Evolutionary conservation across 495 filamentous ascomycete genomes (phyloP).

Genomic region (Aspergillus biplanus): DNA sequence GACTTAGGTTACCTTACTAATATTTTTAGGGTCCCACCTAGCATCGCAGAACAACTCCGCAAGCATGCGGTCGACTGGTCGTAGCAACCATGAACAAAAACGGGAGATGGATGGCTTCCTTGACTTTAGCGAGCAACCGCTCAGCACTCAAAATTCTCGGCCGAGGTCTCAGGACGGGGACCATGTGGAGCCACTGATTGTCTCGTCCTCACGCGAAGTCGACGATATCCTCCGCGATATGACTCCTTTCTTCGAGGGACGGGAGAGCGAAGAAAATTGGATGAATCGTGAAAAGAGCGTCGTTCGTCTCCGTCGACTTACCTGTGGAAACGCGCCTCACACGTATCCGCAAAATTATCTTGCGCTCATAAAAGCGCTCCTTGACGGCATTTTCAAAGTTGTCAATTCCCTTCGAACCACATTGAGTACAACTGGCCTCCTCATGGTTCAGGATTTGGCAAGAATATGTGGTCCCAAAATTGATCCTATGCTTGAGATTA

Average conservation of each 20-base stretch:
- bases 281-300: slow-evolving; percentile 77
- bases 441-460: slow-evolving; percentile 84
- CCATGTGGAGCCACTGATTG: slow-evolving; percentile 74
- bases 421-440: slow-evolving; percentile 81
- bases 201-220: slow-evolving; percentile 79
- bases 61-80: background rate
- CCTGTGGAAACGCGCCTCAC: slow-evolving; percentile 79
- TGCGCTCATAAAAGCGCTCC: slow-evolving; percentile 66
- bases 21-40: background rate
- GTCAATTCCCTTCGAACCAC: slow-evolving; percentile 87
- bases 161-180: slow-evolving; percentile 48
- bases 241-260: slow-evolving; percentile 81
- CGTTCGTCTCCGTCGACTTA: slow-evolving; percentile 73
- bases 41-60: background rate
- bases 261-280: slow-evolving; percentile 92
- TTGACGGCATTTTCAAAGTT: slow-evolving; percentile 91
- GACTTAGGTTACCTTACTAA: background rate
- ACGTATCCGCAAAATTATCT: slow-evolving; percentile 74
- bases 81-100: background rate
- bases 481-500: slow-evolving; percentile 86
- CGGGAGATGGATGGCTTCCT: background rate
- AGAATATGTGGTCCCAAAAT: slow-evolving; percentile 73
- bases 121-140: background rate
- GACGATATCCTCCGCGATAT: slow-evolving; percentile 84
- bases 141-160: background rate